A percentile compares a stretch with the other conserved stretches of the same genome.
These are phyloP conservation scores for Glycine soja DNA, from an alignment of 306 rosid genomes.

Conservation along the genomic window DNA sequence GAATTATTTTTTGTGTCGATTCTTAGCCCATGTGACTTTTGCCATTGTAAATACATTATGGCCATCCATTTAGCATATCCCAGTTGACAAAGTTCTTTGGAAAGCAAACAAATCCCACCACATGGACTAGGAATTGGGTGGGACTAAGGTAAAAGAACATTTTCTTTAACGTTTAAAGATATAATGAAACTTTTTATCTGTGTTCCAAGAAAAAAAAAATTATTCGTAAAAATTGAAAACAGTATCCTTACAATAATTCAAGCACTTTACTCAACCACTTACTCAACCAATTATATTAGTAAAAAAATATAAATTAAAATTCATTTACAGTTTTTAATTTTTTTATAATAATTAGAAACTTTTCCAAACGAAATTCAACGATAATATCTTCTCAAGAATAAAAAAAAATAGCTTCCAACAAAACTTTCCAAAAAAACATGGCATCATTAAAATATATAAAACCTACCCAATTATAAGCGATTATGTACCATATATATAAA, in stretches of 20 bases:
- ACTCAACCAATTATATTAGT: not conserved
- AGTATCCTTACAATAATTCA: no score
- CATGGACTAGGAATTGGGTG: not conserved
- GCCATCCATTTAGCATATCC: constrained; percentile 33
- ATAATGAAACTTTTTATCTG: not conserved
- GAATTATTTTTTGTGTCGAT: not conserved
- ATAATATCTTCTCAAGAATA: not conserved
- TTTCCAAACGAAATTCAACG: not conserved
- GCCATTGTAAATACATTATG: constrained; percentile 8
- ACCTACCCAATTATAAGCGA: not conserved
- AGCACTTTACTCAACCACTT: no score
- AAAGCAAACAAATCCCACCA: constrained; percentile 29
- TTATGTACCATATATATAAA: not conserved
- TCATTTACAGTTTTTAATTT: no score
- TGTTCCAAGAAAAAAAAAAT: no score
- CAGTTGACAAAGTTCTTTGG: constrained; percentile 5
- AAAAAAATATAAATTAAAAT: no score
- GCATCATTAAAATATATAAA: not conserved
- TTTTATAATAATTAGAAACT: not conserved
- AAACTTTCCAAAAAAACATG: not conserved
- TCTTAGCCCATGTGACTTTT: constrained; percentile 20
- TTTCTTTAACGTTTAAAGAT: not conserved
- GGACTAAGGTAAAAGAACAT: not conserved
- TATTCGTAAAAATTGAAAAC: not conserved
- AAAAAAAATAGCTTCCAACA: not conserved